A percentile compares a stretch with the other conserved stretches of the same genome.
Conservation (phyloP, 2,329 filamentous ascomycete genomes). For the Colletotrichum acutatum region DNA sequence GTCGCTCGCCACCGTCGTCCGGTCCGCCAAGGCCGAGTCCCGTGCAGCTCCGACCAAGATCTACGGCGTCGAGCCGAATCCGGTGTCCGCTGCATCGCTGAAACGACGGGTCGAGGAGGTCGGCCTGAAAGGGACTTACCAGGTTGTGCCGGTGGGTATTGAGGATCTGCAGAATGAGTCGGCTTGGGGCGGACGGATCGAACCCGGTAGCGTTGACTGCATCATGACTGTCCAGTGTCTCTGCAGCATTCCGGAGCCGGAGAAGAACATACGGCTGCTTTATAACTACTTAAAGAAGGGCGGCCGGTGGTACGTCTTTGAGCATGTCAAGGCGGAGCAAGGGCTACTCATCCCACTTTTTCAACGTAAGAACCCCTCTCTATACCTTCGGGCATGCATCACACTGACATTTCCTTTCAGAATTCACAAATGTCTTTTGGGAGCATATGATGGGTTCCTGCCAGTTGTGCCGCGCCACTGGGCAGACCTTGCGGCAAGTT, state of each 20-base stretch:
- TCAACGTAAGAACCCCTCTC: slow-evolving; percentile 49
- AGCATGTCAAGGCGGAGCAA: slow-evolving; percentile 55
- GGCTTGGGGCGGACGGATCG: slow-evolving; percentile 48
- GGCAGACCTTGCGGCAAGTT: background rate
- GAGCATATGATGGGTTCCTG: slow-evolving; percentile 38
- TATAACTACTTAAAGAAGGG: slow-evolving; percentile 61
- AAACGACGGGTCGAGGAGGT: slow-evolving; percentile 51
- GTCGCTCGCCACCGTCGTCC: slow-evolving; percentile 51
- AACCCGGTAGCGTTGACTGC: slow-evolving; percentile 55
- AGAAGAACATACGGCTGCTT: slow-evolving; percentile 56
- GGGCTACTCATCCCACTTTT: slow-evolving; percentile 50
- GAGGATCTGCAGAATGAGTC: slow-evolving; percentile 53
- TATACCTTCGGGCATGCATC: background rate
- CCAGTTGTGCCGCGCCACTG: background rate
- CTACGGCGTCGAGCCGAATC: slow-evolving; percentile 74
- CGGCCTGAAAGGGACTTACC: slow-evolving; percentile 60
- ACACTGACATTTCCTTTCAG: slow-evolving; percentile 39
- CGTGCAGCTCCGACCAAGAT: slow-evolving; percentile 49
- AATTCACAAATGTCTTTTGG: slow-evolving; percentile 55
- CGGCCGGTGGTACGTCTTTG: slow-evolving; percentile 63
- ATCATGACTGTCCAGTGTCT: slow-evolving; percentile 64
- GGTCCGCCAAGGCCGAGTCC: background rate
- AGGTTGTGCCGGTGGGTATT: slow-evolving; percentile 65
- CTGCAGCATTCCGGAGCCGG: slow-evolving; percentile 63
- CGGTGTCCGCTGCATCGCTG: slow-evolving; percentile 53